Base-by-base conservation (phyloP, 73 alveolate species). In the Symbiodinium natans region DNA sequence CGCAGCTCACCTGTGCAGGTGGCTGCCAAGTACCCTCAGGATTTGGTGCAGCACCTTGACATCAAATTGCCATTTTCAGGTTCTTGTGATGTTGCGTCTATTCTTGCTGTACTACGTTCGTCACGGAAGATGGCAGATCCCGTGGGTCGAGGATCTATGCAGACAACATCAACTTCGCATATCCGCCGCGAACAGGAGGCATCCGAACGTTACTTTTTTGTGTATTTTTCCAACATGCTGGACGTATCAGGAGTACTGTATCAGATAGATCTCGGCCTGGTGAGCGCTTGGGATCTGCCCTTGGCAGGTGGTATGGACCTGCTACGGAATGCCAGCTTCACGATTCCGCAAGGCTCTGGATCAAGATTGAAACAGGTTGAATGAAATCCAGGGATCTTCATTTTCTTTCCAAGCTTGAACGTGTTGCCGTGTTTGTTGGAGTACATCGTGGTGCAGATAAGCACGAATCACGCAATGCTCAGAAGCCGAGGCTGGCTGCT, bases 151-250 rank as follows among this genome's bases (percentile, higher is more conserved):
- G 94, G 94, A 52, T 86, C 63, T 86, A 41, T 27, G 94, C 46
- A 21, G 94, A 52, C 27, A 39, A 86, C 94, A 36, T 86, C 94
- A 86, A 86, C 83, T 86, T 86, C 25, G 41, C 94, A 10, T 86
- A 86, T 41, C 94, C 94, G 0, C 27, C 33, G 0, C 63, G 94
- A 41, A 40, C 93, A 6, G 31, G 31, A 85, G 93, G 93, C 54
- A 38, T 2, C n/a, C n/a, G n/a, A n/a, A n/a, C n/a, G n/a, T n/a
- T n/a, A n/a, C n/a, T n/a, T n/a, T 48, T 8, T 10, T 48, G 63
- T 48, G 17, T 17, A 48, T 48, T 48, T 48, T 48, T 8, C 63
- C 17, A 17, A 48, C 23, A 48, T 10, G 63, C 63, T 48, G n/a
- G n/a, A n/a, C n/a, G n/a, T n/a, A n/a, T n/a, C n/a, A n/a, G n/a